These are phyloP conservation scores for Echites panduratus DNA, from an alignment of 257 asterid genomes.

Conservation along the genomic window DNA sequence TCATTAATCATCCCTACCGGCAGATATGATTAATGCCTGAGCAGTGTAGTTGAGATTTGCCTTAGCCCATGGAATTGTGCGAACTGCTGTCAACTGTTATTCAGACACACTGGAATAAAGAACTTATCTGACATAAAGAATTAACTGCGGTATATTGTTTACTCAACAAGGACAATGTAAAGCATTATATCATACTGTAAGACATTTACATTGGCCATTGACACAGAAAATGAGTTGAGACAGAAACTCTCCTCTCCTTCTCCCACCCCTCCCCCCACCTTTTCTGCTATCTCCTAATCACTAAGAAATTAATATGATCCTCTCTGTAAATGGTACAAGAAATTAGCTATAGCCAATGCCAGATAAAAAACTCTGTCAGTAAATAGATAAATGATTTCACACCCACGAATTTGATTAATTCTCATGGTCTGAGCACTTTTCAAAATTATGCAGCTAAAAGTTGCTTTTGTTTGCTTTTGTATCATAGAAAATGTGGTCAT, in stretches of 20 bases:
- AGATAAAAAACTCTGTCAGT: too few relatives aligned
- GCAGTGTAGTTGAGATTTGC: constrained; percentile 75
- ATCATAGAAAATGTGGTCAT: neutral
- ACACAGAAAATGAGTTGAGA: neutral
- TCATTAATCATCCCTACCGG: constrained; percentile 36
- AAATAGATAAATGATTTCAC: too few relatives aligned
- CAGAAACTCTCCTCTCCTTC: neutral
- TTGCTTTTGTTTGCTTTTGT: too few relatives aligned
- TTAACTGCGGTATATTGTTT: neutral
- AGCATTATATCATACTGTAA: neutral
- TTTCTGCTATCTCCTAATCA: neutral
- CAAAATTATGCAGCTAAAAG: neutral
- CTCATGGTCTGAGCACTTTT: neutral
- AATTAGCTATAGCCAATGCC: too few relatives aligned
- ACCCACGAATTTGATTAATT: too few relatives aligned
- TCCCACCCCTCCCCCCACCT: too few relatives aligned
- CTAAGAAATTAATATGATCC: too few relatives aligned
- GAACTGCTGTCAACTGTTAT: constrained; percentile 56
- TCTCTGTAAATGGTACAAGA: too few relatives aligned
- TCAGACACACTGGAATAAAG: constrained; percentile 3
- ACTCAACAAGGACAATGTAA: neutral
- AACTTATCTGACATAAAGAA: neutral
- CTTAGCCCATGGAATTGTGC: constrained; percentile 85
- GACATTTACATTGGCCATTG: neutral
- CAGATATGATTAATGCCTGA: constrained; percentile 78